Evolutionary conservation across 805 yeast species (phyloP), one percentile per base, ranked within the genome.

Genomic region (Monosporozyma solicola): DNA sequence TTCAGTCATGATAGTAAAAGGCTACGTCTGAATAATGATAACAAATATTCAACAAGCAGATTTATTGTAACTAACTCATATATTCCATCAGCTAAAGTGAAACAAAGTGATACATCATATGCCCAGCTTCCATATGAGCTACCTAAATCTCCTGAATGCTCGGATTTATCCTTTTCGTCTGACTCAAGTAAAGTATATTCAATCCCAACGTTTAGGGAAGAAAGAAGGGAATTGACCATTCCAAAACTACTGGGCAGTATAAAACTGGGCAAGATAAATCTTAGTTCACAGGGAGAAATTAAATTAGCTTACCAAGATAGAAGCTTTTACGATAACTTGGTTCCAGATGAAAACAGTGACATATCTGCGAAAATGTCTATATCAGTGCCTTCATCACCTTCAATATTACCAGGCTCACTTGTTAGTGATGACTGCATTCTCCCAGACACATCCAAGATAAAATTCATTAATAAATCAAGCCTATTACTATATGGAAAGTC

Each of bases 121-220:
- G 16, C 4, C n/a, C n/a, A 4, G 7, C n/a, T 15, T 3, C 39
- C 13, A 15, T 11, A 13, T 15, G 20, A 15, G 16, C n/a, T 35
- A 35, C 39, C 39, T 13, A 15, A 6, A 5, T 35, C 16, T 6
- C n/a, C 16, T 35, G 39, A 3, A 2, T 6, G 16, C 46, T 24
- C 35, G 24, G 16, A 27, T 29, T 3, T 22, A 10, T 31, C 53
- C 11, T 39, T 53, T 22, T 52, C 55, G 3, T 43, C 50, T 7
- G 20, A 20, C 2, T 47, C 52, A 31, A 61, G 60, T 41, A 55
- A 56, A 41, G 31, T 58, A 7, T 55, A 55, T 16, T 59, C 65
- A 54, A 73, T 78, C 61, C 82, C 82, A 41, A 77, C 82, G 22
- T 70, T 78, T 60, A 57, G 64, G 48, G 55, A 54, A 20, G 50